Base-by-base conservation (phyloP, 345 rosid genomes). In the Litchi chinensis region DNA sequence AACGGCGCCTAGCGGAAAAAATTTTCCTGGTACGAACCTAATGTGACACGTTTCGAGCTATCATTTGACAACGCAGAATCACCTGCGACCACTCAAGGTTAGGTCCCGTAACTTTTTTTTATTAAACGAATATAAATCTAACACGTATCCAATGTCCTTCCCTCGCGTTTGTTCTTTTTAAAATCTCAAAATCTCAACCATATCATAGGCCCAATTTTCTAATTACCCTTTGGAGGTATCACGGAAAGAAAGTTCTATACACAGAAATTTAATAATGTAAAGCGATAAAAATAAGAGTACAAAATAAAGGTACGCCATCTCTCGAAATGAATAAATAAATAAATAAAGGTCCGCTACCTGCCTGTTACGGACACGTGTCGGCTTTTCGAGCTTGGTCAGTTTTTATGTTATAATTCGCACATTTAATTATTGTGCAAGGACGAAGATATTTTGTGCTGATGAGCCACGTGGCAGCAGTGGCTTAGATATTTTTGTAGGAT, bases 401-500 rank as follows among this genome's bases (percentile, higher is more conserved):
- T 1, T 26, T 65, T 16, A 64, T 22, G 59, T 64, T 9, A n/a
- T 28, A 75, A 64, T 75, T 44, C 43, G 37, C 46, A 0, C 32
- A 2, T 13, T 76, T 19, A 54, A 76, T 0, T 66, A 76, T 6
- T 50, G 1, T 3, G 26, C 5, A 75, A 75, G 73, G 65, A 56
- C 48, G 69, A 75, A 68, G 82, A 78, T 78, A 74, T 71, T 80
- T 81, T 64, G 13, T 18, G 48, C 24, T 28, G 16, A 63, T 18
- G 60, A 46, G 77, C 41, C 77, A 64, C 70, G 16, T 75, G 77
- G 67, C 60, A 8, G 7, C 50, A 10, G 22, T 24, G 24, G 16
- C 18, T 19, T 21, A 80, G 79, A 75, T 80, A 54, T 71, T 81
- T 60, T 76, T 57, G 52, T 21, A 1, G n/a, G 50, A 39, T 26